Conservation (phyloP, 176 grass and related monocot species). For the Pharus latifolius region DNA sequence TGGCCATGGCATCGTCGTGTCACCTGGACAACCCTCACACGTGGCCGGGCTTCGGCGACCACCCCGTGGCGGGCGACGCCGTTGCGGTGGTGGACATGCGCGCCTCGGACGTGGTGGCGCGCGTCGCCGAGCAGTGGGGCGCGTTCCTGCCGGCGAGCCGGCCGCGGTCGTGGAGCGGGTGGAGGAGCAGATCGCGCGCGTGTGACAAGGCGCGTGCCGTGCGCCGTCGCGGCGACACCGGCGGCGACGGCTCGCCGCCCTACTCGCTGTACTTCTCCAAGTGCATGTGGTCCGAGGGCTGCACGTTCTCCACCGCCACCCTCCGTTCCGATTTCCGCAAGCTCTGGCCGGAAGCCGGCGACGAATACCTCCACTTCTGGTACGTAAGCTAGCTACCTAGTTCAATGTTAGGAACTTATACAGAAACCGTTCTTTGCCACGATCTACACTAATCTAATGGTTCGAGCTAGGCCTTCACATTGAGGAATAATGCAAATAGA, state of each 20-base stretch:
- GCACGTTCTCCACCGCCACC: conserved; percentile 28
- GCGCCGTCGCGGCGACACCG: background rate
- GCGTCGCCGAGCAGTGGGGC: conserved; percentile 55
- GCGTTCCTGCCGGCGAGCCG: conserved; percentile 39
- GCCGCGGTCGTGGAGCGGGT: background rate
- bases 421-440: no score
- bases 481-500: no score
- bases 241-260: conserved; percentile 38
- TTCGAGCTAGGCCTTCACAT: no score
- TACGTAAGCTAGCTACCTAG: no score
- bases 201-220: conserved; percentile 49
- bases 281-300: conserved; percentile 71
- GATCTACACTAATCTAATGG: no score
- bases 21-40: no score
- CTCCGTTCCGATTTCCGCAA: conserved; percentile 30
- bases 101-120: background rate
- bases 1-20: no score
- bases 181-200: conserved; percentile 19
- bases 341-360: conserved; percentile 45
- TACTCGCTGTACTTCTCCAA: conserved; percentile 36
- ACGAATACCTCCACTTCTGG: conserved; percentile 14
- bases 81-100: conserved; percentile 50
- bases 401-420: no score
- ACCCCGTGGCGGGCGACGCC: conserved; percentile 2
- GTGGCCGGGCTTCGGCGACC: conserved; percentile 21